A percentile compares a stretch with the other conserved stretches of the same genome.
Evolutionary conservation across 345 rosid species (phyloP).

Genomic region (Cardiospermum halicacabum): DNA sequence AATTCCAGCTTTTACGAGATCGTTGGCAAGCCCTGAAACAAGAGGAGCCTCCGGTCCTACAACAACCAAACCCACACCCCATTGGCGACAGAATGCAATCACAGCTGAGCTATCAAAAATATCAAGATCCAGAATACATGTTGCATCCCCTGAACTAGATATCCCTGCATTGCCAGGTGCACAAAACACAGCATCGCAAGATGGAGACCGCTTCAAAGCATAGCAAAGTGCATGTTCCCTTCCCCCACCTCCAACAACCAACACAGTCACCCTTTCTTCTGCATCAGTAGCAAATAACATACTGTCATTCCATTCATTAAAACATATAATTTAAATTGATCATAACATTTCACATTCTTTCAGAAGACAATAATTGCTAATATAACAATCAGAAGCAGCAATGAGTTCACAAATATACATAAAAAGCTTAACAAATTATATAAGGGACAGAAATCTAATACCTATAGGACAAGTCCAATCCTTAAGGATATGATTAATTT

Average conservation of each 20-base stretch:
- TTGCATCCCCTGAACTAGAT: constrained; percentile 72
- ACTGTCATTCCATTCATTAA: not conserved
- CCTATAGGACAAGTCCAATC: not conserved
- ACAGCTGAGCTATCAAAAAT: constrained; percentile 60
- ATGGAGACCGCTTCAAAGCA: constrained; percentile 69
- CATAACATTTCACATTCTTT: not conserved
- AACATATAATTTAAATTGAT: not conserved
- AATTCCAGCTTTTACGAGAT: constrained; percentile 57
- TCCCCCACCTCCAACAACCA: constrained; percentile 96
- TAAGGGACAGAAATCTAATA: not conserved
- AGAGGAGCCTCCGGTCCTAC: constrained; percentile 96
- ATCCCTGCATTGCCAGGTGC: constrained; percentile 96
- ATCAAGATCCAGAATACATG: constrained; percentile 69
- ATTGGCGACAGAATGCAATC: constrained; percentile 57
- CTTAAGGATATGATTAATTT: too few species aligned
- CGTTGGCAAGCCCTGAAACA: constrained; percentile 84
- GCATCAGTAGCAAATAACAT: constrained; percentile 20
- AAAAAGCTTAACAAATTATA: too few species aligned
- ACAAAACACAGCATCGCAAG: constrained; percentile 71
- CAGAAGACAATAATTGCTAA: not conserved
- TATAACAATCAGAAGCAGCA: not conserved
- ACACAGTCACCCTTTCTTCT: constrained; percentile 59
- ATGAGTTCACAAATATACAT: not conserved
- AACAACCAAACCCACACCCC: constrained; percentile 72
- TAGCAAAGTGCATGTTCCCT: constrained; percentile 92